Percentiles rank a stretch among this genome's conserved stretches.
Evolutionary conservation across 345 rosid species (phyloP).

Genomic region (Dipteronia sinensis): DNA sequence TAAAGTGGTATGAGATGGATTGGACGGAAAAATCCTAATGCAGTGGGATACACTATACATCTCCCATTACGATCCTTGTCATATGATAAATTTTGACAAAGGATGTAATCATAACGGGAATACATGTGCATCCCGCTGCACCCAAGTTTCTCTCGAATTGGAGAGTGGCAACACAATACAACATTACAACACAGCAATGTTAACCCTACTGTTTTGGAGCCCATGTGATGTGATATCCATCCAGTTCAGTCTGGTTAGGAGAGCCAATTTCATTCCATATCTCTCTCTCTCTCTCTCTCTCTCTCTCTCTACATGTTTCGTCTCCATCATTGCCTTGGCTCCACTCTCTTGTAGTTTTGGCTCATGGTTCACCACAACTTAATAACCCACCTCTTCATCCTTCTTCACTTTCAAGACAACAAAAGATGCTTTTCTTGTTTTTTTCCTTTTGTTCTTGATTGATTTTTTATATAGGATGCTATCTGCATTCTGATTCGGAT

Average conservation of each 20-base stretch:
- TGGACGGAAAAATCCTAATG: no score
- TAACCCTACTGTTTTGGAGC: slow-evolving; percentile 4
- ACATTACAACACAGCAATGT: background rate
- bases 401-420: background rate
- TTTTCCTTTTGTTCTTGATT: background rate
- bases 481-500: background rate
- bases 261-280: background rate
- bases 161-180: no score
- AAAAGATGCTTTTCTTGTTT: slow-evolving; percentile 13
- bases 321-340: slow-evolving; percentile 11
- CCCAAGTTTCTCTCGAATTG: no score
- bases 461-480: background rate
- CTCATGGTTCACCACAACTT: background rate
- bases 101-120: no score
- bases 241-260: background rate
- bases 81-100: no score
- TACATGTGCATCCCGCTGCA: no score
- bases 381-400: background rate
- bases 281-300: background rate
- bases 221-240: background rate
- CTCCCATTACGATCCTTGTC: no score
- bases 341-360: background rate
- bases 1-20: slow-evolving; percentile 6
- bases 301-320: background rate
- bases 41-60: no score